A percentile compares a stretch with the other conserved stretches of the same genome.
These are phyloP conservation scores for Arabis hirsuta DNA, from an alignment of 345 rosid species.

Conservation along the genomic window DNA sequence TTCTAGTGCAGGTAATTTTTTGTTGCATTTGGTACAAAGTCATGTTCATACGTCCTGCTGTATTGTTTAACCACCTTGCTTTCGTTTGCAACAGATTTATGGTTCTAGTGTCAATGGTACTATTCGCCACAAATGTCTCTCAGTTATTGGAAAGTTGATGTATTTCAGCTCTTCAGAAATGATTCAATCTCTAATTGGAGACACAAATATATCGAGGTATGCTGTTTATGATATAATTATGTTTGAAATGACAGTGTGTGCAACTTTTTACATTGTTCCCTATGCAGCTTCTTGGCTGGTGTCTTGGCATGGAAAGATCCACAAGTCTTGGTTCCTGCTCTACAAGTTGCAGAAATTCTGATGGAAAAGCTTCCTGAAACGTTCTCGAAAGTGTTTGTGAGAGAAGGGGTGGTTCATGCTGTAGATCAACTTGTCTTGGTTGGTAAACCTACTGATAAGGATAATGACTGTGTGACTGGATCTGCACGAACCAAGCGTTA, in stretches of 20 bases:
- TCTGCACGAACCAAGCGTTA: conserved; percentile 90
- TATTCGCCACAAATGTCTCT: conserved; percentile 95
- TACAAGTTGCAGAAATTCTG: conserved; percentile 93
- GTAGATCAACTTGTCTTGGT: conserved; percentile 87
- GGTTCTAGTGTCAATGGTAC: conserved; percentile 95
- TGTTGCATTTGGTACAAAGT: not conserved
- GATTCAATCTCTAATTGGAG: conserved; percentile 82
- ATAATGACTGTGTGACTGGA: conserved; percentile 70
- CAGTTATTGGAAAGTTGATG: conserved; percentile 95
- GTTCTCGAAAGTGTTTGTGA: conserved; percentile 89
- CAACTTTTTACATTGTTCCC: conserved; percentile 29
- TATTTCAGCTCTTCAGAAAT: conserved; percentile 88
- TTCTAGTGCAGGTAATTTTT: conserved; percentile 78
- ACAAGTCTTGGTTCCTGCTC: conserved; percentile 92
- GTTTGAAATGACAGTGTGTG: conserved; percentile 8
- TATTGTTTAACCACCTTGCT: conserved; percentile 19
- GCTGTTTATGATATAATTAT: conserved; percentile 17
- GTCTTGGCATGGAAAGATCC: conserved; percentile 99
- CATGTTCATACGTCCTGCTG: conserved; percentile 21
- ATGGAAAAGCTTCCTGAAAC: conserved; percentile 99
- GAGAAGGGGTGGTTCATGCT: conserved; percentile 99
- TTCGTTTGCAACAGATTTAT: conserved; percentile 71
- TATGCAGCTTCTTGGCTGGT: conserved; percentile 90
- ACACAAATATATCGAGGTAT: conserved; percentile 95
- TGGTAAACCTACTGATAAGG: conserved; percentile 77